Evolutionary conservation across 176 grass and related monocot species (phyloP).

Genomic region (Zea luxurians): DNA sequence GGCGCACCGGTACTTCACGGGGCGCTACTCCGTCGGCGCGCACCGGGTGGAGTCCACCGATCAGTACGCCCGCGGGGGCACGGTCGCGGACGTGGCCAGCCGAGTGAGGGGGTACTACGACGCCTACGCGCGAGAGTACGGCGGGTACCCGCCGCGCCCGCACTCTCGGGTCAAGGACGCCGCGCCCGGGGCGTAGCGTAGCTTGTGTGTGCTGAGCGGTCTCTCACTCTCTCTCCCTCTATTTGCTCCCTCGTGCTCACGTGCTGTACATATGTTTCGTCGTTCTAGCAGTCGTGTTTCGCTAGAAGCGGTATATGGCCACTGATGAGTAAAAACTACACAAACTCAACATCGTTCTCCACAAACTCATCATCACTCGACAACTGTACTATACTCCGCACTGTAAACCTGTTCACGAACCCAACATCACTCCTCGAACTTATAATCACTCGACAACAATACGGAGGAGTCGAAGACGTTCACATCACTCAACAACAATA

Average conservation of each 20-base stretch:
- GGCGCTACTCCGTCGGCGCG: slow-evolving; percentile 45
- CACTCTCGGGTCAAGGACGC: slow-evolving; percentile 60
- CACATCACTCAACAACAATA: no score
- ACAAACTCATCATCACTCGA: no score
- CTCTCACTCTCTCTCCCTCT: neutral
- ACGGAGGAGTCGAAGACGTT: no score
- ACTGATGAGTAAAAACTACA: no score
- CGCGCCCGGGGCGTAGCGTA: slow-evolving; percentile 54
- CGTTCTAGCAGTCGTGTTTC: neutral
- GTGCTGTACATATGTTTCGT: neutral
- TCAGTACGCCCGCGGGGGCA: slow-evolving; percentile 32
- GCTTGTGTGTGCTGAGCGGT: neutral
- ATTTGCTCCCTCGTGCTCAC: no score
- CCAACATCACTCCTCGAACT: no score
- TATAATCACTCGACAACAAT: no score
- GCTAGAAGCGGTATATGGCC: neutral
- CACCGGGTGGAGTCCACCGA: slow-evolving; percentile 23
- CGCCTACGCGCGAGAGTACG: slow-evolving; percentile 43
- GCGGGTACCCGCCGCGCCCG: slow-evolving; percentile 42
- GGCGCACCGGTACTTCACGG: slow-evolving; percentile 55
- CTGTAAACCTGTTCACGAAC: no score
- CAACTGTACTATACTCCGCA: no score
- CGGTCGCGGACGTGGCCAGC: slow-evolving; percentile 39
- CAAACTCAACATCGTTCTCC: no score
- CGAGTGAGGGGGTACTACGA: slow-evolving; percentile 48